Percentiles rank a stretch among this genome's conserved stretches.
These are phyloP conservation scores for Rhinocladiella mackenziei DNA, from an alignment of 2,329 filamentous ascomycete genomes.

Conservation along the genomic window DNA sequence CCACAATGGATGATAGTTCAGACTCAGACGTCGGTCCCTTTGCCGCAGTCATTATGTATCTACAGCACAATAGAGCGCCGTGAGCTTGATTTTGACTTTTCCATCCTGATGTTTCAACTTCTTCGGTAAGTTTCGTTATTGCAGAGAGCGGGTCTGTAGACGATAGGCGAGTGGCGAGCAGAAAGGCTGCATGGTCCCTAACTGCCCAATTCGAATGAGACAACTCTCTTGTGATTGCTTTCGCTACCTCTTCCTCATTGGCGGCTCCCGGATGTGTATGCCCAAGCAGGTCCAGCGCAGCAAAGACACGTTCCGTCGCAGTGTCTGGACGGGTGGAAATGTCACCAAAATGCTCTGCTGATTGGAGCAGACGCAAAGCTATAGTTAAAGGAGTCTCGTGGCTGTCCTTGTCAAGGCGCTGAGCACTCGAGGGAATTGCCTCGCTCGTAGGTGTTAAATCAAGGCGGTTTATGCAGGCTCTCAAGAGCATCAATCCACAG, in stretches of 20 bases:
- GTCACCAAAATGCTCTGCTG: neutral
- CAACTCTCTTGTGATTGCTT: constrained; percentile 38
- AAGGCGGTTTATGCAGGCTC: constrained; percentile 55
- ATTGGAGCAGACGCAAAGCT: constrained; percentile 16
- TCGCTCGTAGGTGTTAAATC: constrained; percentile 32
- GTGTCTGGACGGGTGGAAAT: neutral
- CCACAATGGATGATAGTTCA: constrained; percentile 11
- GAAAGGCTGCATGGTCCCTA: constrained; percentile 44
- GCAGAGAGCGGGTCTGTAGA: neutral
- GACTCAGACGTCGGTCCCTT: neutral
- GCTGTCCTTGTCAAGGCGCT: neutral
- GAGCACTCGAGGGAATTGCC: neutral
- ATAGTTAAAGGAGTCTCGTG: constrained; percentile 7
- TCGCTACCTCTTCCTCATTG: constrained; percentile 34
- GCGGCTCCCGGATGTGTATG: constrained; percentile 29
- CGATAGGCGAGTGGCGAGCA: constrained; percentile 16
- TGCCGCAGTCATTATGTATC: constrained; percentile 11
- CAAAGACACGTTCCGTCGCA: constrained; percentile 36
- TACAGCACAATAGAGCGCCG: constrained; percentile 35
- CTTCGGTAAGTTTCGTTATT: constrained; percentile 4
- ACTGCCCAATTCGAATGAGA: constrained; percentile 45
- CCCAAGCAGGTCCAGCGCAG: constrained; percentile 44
- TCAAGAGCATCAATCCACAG: constrained; percentile 82
- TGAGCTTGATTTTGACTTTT: constrained; percentile 38
- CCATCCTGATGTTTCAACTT: neutral